Base-by-base conservation (phyloP, 495 filamentous ascomycete genomes). In the Penicillium odoratum region DNA sequence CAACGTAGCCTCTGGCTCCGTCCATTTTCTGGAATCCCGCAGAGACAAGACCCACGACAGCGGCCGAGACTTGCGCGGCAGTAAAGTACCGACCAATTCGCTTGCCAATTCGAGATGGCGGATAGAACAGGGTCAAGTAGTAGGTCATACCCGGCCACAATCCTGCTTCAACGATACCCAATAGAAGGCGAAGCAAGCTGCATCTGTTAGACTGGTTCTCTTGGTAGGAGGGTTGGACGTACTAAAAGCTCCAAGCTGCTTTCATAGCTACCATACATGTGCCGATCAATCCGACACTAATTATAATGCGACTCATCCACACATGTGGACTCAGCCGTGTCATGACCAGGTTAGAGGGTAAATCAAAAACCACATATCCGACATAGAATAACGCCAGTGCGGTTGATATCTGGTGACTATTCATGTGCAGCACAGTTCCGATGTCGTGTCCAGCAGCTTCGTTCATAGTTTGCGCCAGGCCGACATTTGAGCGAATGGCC, bases 61-160 rank as follows among this genome's bases (percentile, higher is more conserved):
- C 88, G 0, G 92, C 93, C 6, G 92, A 96, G 15, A 97, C 82
- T 68, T 96, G 92, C 4, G 91, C 81, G 3, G 92, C 92, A 5
- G 92, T 96, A 67, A 90, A 97, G 67, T 96, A 96, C 60, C 86
- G 81, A 21, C 92, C 92, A 55, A 96, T 95, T 5, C 92, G 81
- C 68, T 94, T 96, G 3, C 92, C 92, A 6, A 88, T 94, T 9
- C 89, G 83, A 0, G 86, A 88, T 0, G 92, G 90, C 0, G 91
- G 92, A 66, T 97, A 97, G 78, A 95, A 96, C 15, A 96, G 80
- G 1, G 92, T 94, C 21, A 97, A 79, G 63, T 95, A 96, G 72
- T 94, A 96, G 18, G 92, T 83, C 92, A 96, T 96, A 38, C 92
- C 92, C 2, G 92, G 92, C 91, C 92, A 96, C 85, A 96, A 91